phyloP scores from a whole-genome alignment of 1,284 basidiomycete species.

The Ustilago sp. region DNA sequence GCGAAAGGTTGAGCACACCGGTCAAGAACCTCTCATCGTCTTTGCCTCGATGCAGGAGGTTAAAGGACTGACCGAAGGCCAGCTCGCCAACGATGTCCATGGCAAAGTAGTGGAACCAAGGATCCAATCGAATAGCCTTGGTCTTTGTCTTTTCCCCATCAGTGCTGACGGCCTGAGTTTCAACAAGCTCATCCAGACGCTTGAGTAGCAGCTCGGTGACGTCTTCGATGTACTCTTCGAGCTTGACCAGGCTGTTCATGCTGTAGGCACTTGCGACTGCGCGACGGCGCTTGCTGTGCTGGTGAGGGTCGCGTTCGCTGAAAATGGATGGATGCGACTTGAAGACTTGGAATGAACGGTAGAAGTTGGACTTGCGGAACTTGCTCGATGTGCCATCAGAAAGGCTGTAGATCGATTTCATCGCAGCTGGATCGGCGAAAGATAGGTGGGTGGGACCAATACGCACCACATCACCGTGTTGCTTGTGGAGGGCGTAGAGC shows the following conservation, averaged over 20 bases:
- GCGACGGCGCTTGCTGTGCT: constrained; percentile 51
- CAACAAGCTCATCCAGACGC: constrained; percentile 41
- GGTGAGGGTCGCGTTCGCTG: constrained; percentile 56
- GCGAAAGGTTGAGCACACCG: constrained; percentile 55
- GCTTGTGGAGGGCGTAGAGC: constrained; percentile 38
- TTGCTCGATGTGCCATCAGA: constrained; percentile 48
- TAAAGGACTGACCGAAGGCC: constrained; percentile 51
- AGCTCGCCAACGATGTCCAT: constrained; percentile 62
- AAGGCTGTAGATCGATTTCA: constrained; percentile 58
- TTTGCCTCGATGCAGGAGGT: constrained; percentile 41
- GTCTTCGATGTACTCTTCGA: constrained; percentile 59
- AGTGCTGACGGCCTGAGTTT: constrained; percentile 17
- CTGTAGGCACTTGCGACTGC: constrained; percentile 59
- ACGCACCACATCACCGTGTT: constrained; percentile 55
- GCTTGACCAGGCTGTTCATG: constrained; percentile 55
- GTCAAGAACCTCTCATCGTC: constrained; percentile 49
- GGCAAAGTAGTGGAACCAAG: constrained; percentile 59
- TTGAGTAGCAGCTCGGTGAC: constrained; percentile 48
- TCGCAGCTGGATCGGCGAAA: constrained; percentile 45
- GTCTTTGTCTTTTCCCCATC: constrained; percentile 22
- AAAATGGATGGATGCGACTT: constrained; percentile 56
- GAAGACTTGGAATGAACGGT: constrained; percentile 51
- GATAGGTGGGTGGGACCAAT: constrained; percentile 59
- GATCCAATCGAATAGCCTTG: constrained; percentile 43
- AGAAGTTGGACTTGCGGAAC: constrained; percentile 55